Conservation (phyloP, 148 eudicot species). For the Cornus suecica region DNA sequence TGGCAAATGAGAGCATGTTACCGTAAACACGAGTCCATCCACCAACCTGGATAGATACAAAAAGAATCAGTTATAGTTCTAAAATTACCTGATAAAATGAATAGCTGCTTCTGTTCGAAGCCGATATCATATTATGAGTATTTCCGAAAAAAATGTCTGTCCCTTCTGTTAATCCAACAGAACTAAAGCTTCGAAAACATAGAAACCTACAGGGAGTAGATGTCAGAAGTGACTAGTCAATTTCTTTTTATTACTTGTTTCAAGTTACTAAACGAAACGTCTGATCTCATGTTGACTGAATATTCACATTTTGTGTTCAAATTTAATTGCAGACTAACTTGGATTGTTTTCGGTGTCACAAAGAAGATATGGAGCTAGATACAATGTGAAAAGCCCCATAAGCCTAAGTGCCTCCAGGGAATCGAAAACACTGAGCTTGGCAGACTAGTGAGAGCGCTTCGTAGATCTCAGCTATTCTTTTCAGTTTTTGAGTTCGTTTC, state of each 20-base stretch:
- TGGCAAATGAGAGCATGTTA: constrained; percentile 64
- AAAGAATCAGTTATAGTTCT: neutral
- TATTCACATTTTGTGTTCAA: neutral
- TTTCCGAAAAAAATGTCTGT: no score
- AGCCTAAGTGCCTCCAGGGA: neutral
- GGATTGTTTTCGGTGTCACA: neutral
- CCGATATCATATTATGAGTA: neutral
- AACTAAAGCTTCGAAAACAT: no score
- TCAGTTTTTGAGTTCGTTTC: neutral
- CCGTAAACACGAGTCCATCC: constrained; percentile 93
- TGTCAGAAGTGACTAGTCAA: neutral
- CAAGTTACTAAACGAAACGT: no score
- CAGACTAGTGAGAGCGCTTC: neutral
- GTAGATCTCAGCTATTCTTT: neutral
- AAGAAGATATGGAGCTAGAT: neutral
- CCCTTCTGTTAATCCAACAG: no score
- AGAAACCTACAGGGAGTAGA: no score
- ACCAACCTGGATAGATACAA: constrained; percentile 53
- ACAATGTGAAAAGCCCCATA: neutral
- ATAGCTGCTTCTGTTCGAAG: neutral
- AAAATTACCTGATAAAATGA: no score
- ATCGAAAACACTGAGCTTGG: neutral
- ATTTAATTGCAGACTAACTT: neutral
- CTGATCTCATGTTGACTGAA: neutral
- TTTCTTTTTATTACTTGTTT: no score